Percentiles rank a stretch among this genome's conserved stretches.
These are phyloP conservation scores for Lipomyces yarrowii DNA, from an alignment of 1,139 yeast genomes.

Conservation along the genomic window DNA sequence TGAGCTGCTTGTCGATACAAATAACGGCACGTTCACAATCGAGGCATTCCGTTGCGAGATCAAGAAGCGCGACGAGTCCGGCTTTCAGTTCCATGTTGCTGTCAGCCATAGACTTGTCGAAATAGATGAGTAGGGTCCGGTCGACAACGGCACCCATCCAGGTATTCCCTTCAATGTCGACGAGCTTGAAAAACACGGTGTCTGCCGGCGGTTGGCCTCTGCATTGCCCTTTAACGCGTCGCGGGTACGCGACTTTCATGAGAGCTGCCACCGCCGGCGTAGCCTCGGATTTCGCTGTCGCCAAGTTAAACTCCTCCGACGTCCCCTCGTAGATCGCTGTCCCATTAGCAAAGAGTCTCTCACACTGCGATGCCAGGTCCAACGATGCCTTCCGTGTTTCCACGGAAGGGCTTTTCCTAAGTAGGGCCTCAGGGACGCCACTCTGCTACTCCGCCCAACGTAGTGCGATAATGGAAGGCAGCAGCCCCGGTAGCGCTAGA, in stretches of 20 bases:
- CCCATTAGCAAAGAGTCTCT: constrained; percentile 36
- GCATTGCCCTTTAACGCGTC: neutral
- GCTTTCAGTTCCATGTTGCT: constrained; percentile 22
- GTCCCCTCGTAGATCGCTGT: constrained; percentile 31
- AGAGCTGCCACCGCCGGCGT: constrained; percentile 26
- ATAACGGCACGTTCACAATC: constrained; percentile 31
- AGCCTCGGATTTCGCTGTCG: constrained; percentile 9
- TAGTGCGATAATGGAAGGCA: constrained; percentile 33
- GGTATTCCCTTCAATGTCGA: constrained; percentile 26
- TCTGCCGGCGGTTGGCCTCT: constrained; percentile 6
- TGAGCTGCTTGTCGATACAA: constrained; percentile 31
- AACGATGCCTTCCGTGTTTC: constrained; percentile 35
- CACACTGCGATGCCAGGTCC: constrained; percentile 36
- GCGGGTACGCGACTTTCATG: constrained; percentile 29
- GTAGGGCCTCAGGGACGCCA: constrained; percentile 38
- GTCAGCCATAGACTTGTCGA: constrained; percentile 24
- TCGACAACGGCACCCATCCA: constrained; percentile 34
- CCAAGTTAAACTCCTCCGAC: constrained; percentile 4
- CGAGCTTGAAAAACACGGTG: constrained; percentile 24
- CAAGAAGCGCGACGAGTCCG: constrained; percentile 33
- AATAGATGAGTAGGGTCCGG: constrained; percentile 27
- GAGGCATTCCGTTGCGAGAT: constrained; percentile 34
- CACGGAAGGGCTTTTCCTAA: constrained; percentile 34
- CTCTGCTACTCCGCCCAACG: constrained; percentile 36
- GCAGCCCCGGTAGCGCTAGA: constrained; percentile 30